phyloP scores from a whole-genome alignment of 129 eudicot genomes.

The Centrapalus pauciflorus region DNA sequence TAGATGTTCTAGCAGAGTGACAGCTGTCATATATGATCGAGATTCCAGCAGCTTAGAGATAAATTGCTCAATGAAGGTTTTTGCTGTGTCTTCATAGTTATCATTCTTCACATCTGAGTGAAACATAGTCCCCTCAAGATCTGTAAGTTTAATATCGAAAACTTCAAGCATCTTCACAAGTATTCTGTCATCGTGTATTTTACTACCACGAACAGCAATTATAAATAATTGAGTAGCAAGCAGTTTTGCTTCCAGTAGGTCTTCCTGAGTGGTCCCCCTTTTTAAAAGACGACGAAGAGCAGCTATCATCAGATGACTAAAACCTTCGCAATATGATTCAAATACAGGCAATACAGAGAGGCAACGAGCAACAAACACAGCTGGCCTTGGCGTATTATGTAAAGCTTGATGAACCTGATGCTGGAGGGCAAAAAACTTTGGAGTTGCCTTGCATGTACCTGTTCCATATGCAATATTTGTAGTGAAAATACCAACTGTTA shows the following conservation, averaged over 20 bases:
- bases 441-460: constrained; percentile 83
- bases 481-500: not conserved
- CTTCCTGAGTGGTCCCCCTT: constrained; percentile 46
- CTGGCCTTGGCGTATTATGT: constrained; percentile 59
- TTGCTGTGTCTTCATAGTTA: constrained; percentile 23
- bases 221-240: constrained; percentile 59
- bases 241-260: constrained; percentile 45
- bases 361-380: constrained; percentile 62
- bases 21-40: constrained; percentile 59
- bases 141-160: constrained; percentile 49
- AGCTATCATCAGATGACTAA: constrained; percentile 73
- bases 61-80: constrained; percentile 45
- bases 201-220: constrained; percentile 33
- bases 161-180: constrained; percentile 67
- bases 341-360: constrained; percentile 73
- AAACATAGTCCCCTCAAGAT: constrained; percentile 47
- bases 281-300: constrained; percentile 66
- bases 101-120: constrained; percentile 23
- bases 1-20: constrained; percentile 64
- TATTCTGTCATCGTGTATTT: constrained; percentile 57
- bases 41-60: constrained; percentile 54
- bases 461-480: constrained; percentile 16
- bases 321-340: constrained; percentile 66
- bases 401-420: constrained; percentile 58
- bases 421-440: constrained; percentile 77